Evolutionary conservation across 768 basidiomycete genomes (phyloP), one percentile per base, ranked within the genome.

Genomic region (Boletus edulis): DNA sequence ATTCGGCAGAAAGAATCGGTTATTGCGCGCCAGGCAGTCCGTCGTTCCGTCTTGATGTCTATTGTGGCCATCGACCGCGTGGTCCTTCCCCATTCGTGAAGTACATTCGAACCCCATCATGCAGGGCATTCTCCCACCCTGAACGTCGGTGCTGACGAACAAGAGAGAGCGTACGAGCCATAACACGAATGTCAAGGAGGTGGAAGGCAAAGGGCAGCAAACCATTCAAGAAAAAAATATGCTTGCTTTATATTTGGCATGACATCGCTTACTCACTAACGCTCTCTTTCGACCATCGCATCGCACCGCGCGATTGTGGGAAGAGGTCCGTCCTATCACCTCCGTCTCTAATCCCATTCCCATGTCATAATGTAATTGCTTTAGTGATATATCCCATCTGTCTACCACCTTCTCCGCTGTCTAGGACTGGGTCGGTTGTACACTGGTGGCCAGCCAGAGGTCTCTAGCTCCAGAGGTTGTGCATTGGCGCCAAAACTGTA

Each of bases 291-390:
- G 8, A 15, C 48, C 52, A 41, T 55, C 52, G 45, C 51, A 41
- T 35, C 5, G 12, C 15, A 38, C 44, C 34, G 38, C 37, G 7
- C 32, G 37, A 27, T 14, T 34, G 31, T 53, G 54, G 32, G 54
- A 55, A 58, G 20, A 40, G 17, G 17, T 41, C 51, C 54, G 49
- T 22, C 55, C 49, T 52, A 61, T 57, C 27, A 13, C 46, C 48
- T 38, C 38, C 11, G 20, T 41, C 9, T 18, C 32, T 11, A 10
- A 3, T 37, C 39, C 11, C n/a, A 18, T 49, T 46, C 49, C 45
- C 40, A 31, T 13, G 14, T 37, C 24, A 12, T 39, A 46, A 35
- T 45, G 18, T 40, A 17, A 37, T 39, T 5, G 5, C 38, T n/a
- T 20, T 17, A 18, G 52, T 40, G 17, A 39, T 27, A 13, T 22